Conservation (phyloP, 108 stramenopile genomes). For the Nitzschia sp. region DNA sequence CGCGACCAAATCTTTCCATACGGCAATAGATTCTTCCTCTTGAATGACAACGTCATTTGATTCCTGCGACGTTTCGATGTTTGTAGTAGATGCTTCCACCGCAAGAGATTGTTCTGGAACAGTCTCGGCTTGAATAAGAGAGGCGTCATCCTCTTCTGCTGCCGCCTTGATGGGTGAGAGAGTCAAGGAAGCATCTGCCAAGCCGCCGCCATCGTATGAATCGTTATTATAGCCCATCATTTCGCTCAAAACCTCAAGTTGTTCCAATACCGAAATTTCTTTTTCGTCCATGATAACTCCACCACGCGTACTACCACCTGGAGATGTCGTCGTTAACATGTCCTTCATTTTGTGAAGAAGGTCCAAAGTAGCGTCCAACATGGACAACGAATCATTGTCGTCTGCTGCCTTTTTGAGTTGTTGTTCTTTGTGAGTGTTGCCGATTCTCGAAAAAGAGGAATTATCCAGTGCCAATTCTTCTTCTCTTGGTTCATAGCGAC, state of each 20-base stretch:
- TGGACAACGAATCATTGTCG: not conserved
- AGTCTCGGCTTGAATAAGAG: not conserved
- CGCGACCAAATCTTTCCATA: constrained; percentile 21
- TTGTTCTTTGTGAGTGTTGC: not conserved
- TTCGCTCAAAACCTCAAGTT: constrained; percentile 32
- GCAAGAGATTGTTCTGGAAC: not conserved
- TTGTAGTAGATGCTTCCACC: not conserved
- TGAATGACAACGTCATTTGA: not conserved
- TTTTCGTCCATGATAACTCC: constrained; percentile 3
- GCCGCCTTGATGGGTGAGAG: not conserved
- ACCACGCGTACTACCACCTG: not conserved
- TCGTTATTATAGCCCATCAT: constrained; percentile 19
- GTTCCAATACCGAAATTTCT: constrained; percentile 31
- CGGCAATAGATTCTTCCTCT: not conserved
- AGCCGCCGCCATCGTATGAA: not conserved
- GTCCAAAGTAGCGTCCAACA: constrained; percentile 27
- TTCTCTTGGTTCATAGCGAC: not conserved
- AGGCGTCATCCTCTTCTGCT: not conserved
- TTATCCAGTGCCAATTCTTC: not conserved
- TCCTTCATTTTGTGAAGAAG: constrained; percentile 26
- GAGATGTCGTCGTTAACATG: constrained; percentile 16
- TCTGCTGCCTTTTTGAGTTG: not conserved
- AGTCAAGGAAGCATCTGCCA: not conserved
- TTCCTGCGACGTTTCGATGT: not conserved
- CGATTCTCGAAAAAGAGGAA: not conserved